A percentile compares a stretch with the other conserved stretches of the same genome.
Evolutionary conservation across 768 basidiomycete species (phyloP).

Genomic region (Termitomyces heimii): DNA sequence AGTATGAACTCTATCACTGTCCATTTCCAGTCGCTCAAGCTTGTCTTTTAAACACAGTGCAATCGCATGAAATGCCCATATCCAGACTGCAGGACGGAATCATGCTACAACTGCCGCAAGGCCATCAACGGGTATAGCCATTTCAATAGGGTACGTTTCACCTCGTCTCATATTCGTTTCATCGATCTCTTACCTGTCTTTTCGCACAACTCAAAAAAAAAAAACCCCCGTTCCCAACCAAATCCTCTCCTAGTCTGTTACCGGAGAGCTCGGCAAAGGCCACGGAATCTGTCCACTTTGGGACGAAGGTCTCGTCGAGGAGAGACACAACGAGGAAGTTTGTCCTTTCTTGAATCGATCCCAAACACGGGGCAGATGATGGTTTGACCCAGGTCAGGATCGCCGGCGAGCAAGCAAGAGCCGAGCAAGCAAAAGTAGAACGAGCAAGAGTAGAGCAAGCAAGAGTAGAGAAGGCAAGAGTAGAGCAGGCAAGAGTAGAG

Average conservation of each 20-base stretch:
- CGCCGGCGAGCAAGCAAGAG: conserved; percentile 61
- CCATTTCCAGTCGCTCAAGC: background rate
- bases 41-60: conserved; percentile 42
- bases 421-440: conserved; percentile 42
- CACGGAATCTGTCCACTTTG: conserved; percentile 54
- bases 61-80: conserved; percentile 86
- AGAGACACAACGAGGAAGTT: conserved; percentile 64
- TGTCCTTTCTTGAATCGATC: conserved; percentile 1
- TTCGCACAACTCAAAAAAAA: conserved; percentile 9
- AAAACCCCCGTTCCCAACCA: conserved; percentile 13
- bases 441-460: no score
- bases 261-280: background rate
- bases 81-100: conserved; percentile 55
- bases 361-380: no score
- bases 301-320: conserved; percentile 54
- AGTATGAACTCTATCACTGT: conserved; percentile 34
- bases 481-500: no score
- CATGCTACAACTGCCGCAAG: conserved; percentile 81
- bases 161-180: background rate
- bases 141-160: conserved; percentile 46
- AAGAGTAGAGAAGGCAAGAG: no score
- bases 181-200: conserved; percentile 4
- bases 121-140: conserved; percentile 73
- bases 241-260: no score
- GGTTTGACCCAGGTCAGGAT: conserved; percentile 41